These are phyloP conservation scores for Dendrobium officinale DNA, from an alignment of 106 monocot genomes.

Conservation along the genomic window DNA sequence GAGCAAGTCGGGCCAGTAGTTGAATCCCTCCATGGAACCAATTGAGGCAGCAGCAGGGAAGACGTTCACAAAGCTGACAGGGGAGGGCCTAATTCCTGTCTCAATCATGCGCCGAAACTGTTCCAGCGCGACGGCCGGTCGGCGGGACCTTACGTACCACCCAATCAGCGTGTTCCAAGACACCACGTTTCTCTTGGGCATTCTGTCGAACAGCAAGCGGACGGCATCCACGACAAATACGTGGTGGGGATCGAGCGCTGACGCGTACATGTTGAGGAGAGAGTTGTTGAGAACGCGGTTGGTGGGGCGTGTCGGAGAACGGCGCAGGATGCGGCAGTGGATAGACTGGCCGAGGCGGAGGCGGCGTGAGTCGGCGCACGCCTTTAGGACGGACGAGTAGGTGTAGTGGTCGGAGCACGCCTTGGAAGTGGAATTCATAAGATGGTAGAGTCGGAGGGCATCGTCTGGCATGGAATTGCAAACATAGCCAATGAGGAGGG, in stretches of 20 bases:
- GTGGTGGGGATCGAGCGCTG: background rate
- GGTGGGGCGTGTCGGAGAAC: conserved; percentile 8
- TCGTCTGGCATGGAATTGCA: conserved; percentile 62
- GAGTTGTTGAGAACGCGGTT: conserved; percentile 68
- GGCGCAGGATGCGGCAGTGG: conserved; percentile 64
- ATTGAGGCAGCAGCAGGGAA: conserved; percentile 36
- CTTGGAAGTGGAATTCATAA: conserved; percentile 24
- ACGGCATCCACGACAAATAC: conserved; percentile 3
- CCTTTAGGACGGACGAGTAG: conserved; percentile 75
- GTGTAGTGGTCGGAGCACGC: conserved; percentile 56
- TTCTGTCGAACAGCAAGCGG: conserved; percentile 54
- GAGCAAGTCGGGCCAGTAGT: conserved; percentile 13
- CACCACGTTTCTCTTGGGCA: conserved; percentile 69
- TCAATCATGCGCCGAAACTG: conserved; percentile 50
- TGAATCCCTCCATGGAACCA: background rate
- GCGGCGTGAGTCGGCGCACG: conserved; percentile 49
- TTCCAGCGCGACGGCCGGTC: conserved; percentile 29
- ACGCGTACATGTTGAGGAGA: conserved; percentile 81
- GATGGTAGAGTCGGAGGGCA: conserved; percentile 63
- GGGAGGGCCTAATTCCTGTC: conserved; percentile 34
- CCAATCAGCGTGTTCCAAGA: conserved; percentile 82
- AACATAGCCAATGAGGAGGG: conserved; percentile 83
- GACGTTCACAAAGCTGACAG: conserved; percentile 70
- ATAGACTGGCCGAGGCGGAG: conserved; percentile 60
- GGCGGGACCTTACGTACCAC: conserved; percentile 36